Evolutionary conservation across 2,329 filamentous ascomycete species (phyloP).

Genomic region (Rhinocladiella mackenziei): DNA sequence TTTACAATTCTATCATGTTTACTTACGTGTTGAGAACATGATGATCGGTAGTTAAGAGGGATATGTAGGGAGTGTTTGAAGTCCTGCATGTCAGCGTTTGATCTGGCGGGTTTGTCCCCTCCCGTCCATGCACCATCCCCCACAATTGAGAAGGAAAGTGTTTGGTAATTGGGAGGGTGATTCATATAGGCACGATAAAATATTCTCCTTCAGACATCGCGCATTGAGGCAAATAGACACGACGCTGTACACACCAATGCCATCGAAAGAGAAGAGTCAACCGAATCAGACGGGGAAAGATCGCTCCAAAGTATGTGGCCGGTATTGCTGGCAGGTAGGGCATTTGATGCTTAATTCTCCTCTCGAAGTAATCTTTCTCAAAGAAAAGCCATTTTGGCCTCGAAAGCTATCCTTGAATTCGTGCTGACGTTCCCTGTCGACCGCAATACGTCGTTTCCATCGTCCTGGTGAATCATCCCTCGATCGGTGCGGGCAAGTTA

Average conservation of each 20-base stretch:
- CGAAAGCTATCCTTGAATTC: background rate
- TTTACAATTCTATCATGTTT: too few relatives aligned
- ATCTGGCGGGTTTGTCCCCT: too few relatives aligned
- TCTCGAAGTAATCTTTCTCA: background rate
- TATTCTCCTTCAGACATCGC: conserved; percentile 64
- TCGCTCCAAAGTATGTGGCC: background rate
- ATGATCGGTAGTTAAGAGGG: too few relatives aligned
- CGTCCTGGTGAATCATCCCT: background rate
- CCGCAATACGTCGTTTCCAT: background rate
- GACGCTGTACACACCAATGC: conserved; percentile 72
- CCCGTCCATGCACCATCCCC: conserved; percentile 47
- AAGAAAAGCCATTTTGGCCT: background rate
- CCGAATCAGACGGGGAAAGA: background rate
- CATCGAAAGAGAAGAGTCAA: conserved; percentile 29
- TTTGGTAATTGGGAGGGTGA: conserved; percentile 49
- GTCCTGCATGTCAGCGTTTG: too few relatives aligned
- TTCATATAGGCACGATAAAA: conserved; percentile 60
- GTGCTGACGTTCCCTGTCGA: background rate
- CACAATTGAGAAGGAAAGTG: conserved; percentile 42
- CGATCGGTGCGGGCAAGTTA: background rate
- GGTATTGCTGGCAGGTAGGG: conserved; percentile 3
- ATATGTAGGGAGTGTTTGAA: too few relatives aligned
- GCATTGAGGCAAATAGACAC: conserved; percentile 51
- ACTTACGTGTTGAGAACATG: too few relatives aligned
- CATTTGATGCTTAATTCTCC: background rate